Base-by-base conservation (phyloP, 2,329 filamentous ascomycete genomes). In the Chaetomiaceae sp. region DNA sequence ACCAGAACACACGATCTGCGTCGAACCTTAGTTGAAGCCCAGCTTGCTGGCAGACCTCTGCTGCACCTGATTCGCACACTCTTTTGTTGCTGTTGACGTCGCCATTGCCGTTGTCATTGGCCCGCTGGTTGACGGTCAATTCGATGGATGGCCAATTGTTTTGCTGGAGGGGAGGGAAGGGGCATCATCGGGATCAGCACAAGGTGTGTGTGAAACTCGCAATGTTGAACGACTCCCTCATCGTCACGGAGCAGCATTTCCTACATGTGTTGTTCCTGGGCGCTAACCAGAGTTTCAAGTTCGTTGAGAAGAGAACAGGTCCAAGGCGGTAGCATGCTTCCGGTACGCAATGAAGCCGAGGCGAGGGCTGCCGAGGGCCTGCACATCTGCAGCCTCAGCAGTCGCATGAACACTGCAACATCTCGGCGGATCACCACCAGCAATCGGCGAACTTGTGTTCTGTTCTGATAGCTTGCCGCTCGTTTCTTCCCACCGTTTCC, bases 1-100 rank as follows among this genome's bases (percentile, higher is more conserved):
- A 52, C 50, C 44, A 39, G 25, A 12, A 40, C 44, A 52, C 49
- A 51, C 31, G 25, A 47, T 51, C 39, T 48, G 44, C 49, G 40
- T 16, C n/a, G 14, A 45, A 46, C 42, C 43, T 46, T 46, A 51
- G n/a, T 38, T 46, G 25, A n/a, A n/a, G n/a, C n/a, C n/a, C n/a
- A n/a, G n/a, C n/a, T n/a, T n/a, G n/a, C n/a, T n/a, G n/a, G n/a
- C n/a, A n/a, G n/a, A n/a, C n/a, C n/a, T n/a, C n/a, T n/a, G n/a
- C n/a, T n/a, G n/a, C n/a, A n/a, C n/a, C n/a, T n/a, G n/a, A n/a
- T n/a, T n/a, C n/a, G n/a, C n/a, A n/a, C n/a, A n/a, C n/a, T n/a
- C n/a, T n/a, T n/a, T n/a, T n/a, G n/a, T n/a, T n/a, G n/a, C n/a
- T n/a, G n/a, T n/a, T n/a, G n/a, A n/a, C n/a, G n/a, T n/a, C n/a